Conservation (phyloP, 768 basidiomycete genomes). For the Infundibulicybe gibba region DNA sequence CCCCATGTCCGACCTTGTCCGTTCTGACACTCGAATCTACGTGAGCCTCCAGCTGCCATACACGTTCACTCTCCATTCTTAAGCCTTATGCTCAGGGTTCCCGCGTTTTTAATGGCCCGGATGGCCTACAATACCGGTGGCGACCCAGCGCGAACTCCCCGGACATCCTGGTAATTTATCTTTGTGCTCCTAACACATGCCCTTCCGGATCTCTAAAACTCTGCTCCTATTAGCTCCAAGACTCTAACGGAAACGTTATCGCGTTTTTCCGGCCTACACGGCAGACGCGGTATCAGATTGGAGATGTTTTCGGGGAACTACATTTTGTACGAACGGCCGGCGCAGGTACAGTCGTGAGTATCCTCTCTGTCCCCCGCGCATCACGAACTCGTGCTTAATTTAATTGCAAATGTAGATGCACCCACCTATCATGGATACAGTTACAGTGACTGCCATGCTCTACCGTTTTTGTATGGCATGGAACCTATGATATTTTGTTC, state of each 20-base stretch:
- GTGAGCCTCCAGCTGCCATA: constrained; percentile 32
- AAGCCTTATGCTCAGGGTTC: constrained; percentile 39
- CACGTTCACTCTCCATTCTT: constrained; percentile 10
- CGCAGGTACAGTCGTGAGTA: constrained; percentile 73
- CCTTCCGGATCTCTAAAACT: constrained; percentile 13
- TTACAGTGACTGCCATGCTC: constrained; percentile 81
- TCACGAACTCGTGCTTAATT: constrained; percentile 9
- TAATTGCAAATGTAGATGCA: constrained; percentile 57
- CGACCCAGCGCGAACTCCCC: constrained; percentile 55
- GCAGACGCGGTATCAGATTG: constrained; percentile 78
- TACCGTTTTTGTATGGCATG: constrained; percentile 70
- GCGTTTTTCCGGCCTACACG: constrained; percentile 80
- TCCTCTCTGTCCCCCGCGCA: constrained; percentile 11
- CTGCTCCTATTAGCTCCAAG: constrained; percentile 55
- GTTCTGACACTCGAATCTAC: constrained; percentile 57
- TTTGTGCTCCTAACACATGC: constrained; percentile 10
- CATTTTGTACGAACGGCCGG: constrained; percentile 80
- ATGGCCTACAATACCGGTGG: constrained; percentile 80
- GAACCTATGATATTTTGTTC: constrained; percentile 33
- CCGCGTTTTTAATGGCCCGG: constrained; percentile 78
- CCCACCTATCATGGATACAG: constrained; percentile 87
- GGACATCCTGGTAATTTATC: constrained; percentile 55
- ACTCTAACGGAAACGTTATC: constrained; percentile 63
- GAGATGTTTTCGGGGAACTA: constrained; percentile 83
- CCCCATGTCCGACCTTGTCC: constrained; percentile 82